These are phyloP conservation scores for Penicillium sp. DNA, from an alignment of 2,329 filamentous ascomycete species.

Conservation along the genomic window DNA sequence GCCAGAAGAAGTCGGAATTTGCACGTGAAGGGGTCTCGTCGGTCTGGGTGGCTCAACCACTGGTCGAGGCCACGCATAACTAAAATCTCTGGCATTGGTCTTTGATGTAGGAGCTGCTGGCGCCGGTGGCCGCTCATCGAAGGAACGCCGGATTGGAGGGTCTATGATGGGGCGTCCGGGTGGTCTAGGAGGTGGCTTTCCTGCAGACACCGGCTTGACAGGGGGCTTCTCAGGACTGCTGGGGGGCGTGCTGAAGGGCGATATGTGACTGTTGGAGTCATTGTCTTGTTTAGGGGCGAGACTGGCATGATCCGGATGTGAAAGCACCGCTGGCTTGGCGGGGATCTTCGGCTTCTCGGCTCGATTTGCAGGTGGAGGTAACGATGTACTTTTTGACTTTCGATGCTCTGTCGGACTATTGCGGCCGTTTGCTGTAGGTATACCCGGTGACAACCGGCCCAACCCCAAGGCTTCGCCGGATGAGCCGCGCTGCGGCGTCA, in stretches of 20 bases:
- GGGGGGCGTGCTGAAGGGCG: constrained; percentile 83
- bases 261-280: constrained; percentile 47
- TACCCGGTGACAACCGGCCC: constrained; percentile 19
- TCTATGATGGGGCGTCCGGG: constrained; percentile 23
- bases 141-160: constrained; percentile 21
- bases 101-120: constrained; percentile 8
- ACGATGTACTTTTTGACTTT: constrained; percentile 36
- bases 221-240: constrained; percentile 60
- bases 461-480: constrained; percentile 11
- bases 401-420: constrained; percentile 21
- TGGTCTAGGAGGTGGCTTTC: constrained; percentile 10
- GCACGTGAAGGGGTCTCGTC: constrained; percentile 29
- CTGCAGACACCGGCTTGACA: constrained; percentile 21
- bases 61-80: constrained; percentile 24
- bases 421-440: constrained; percentile 9
- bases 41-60: constrained; percentile 22
- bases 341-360: constrained; percentile 69
- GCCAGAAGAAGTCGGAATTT: constrained; percentile 23
- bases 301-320: constrained; percentile 25
- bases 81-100: constrained; percentile 27
- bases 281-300: constrained; percentile 25
- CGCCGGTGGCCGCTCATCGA: constrained; percentile 25
- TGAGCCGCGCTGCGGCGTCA: constrained; percentile 27
- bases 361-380: constrained; percentile 72
- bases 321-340: constrained; percentile 38